These are phyloP conservation scores for Harrya chromipes DNA, from an alignment of 768 basidiomycete species.

Conservation along the genomic window DNA sequence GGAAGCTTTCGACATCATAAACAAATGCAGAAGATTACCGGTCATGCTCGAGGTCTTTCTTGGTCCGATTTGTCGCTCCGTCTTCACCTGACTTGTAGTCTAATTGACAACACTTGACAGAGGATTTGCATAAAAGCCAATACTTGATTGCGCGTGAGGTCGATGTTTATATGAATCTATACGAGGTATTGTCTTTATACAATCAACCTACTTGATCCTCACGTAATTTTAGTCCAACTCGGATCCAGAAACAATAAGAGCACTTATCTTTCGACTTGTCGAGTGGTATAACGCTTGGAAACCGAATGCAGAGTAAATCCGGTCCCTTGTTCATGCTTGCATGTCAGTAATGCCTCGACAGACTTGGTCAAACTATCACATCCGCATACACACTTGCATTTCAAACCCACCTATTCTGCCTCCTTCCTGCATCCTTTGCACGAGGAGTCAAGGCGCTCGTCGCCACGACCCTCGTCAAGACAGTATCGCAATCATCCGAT, in stretches of 20 bases:
- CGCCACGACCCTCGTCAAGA: conserved; percentile 46
- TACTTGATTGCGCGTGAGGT: conserved; percentile 63
- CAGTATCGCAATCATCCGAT: conserved; percentile 21
- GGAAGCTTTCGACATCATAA: conserved; percentile 56
- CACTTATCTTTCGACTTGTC: conserved; percentile 56
- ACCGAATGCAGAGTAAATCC: conserved; percentile 58
- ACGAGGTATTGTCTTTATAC: conserved; percentile 46
- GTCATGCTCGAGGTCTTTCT: conserved; percentile 69
- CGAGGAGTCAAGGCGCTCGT: conserved; percentile 66
- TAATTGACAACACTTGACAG: conserved; percentile 32
- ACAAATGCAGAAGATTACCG: conserved; percentile 56
- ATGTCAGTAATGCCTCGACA: conserved; percentile 25
- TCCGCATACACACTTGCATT: conserved; percentile 65
- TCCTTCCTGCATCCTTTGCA: conserved; percentile 66
- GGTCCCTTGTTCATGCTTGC: not conserved
- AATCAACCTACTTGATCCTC: not conserved
- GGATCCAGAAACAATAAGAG: conserved; percentile 47
- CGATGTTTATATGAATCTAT: conserved; percentile 51
- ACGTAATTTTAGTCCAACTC: conserved; percentile 37
- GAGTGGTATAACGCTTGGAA: conserved; percentile 79
- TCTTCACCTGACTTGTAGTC: not conserved
- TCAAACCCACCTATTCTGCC: conserved; percentile 71
- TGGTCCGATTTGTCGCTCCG: conserved; percentile 40
- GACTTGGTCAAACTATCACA: conserved; percentile 58
- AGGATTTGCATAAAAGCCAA: conserved; percentile 59